Base-by-base conservation (phyloP, 1,284 basidiomycete genomes). In the Peniophora sp. region DNA sequence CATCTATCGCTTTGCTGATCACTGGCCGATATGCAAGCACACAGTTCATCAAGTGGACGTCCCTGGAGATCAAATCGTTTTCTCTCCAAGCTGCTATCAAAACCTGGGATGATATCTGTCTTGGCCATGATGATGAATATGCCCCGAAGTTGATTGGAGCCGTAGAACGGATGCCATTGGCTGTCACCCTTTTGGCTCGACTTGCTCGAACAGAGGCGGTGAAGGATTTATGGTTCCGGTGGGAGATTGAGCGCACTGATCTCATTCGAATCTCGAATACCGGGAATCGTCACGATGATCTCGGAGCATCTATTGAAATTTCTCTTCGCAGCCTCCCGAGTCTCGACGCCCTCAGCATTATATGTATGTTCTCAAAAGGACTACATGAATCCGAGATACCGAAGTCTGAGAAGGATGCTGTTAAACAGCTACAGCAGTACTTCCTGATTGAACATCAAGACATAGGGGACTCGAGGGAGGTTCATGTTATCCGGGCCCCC, bases 101-200 rank as follows among this genome's bases (percentile, higher is more conserved):
- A 3, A 34, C 41, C 23, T 51, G n/a, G 17, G 11, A 25, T 35
- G 44, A 17, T 27, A 46, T 19, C 17, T 22, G 19, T n/a, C n/a
- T n/a, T 17, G 9, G 10, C 44, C 14, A 16, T 35, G 34, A 32
- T 17, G 44, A 9, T 23, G 25, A 16, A 5, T 25, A 20, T 22
- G 38, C 38, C 16, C 27, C 12, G 6, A 22, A 16, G 16, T 25
- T 50, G 2, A 16, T 50, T 1, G 2, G 17, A 12, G 32, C 44
- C 17, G 49, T 50, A 16, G 49, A 50, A 12, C 24, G 41, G n/a
- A 12, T 50, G 3, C 49, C 49, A 11, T 24, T 50, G 24, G 49
- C 49, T 6, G 27, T 50, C 8, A 36, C 16, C 6, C 25, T 50
- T 3, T 9, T 50, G 10, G 49, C 43, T 2, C 43, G 32, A 14